A percentile compares a stretch with the other conserved stretches of the same genome.
phyloP scores from a whole-genome alignment of 371 early-diverging fungal genomes.

The Synchytrium microbalum region DNA sequence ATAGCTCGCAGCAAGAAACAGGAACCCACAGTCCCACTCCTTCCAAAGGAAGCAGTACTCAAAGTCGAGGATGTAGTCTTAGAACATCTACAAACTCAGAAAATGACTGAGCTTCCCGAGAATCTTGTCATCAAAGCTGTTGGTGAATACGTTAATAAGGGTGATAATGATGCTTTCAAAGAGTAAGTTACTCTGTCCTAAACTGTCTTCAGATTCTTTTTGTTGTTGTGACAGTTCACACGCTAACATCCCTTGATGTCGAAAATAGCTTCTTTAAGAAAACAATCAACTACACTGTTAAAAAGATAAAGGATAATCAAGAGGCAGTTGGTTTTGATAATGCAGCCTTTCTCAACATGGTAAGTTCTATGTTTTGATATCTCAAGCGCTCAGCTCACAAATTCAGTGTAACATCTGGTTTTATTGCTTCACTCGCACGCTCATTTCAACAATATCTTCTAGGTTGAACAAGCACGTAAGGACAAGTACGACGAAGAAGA shows the following conservation, averaged over 20 bases:
- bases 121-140: conserved; percentile 72
- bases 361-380: too few relatives aligned
- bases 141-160: conserved; percentile 75
- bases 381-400: too few relatives aligned
- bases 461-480: not conserved
- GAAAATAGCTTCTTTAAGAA: not conserved
- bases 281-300: not conserved
- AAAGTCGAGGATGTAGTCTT: conserved; percentile 67
- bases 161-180: conserved; percentile 71
- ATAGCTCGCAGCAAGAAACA: not conserved
- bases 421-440: too few relatives aligned
- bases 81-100: conserved; percentile 58
- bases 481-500: not conserved
- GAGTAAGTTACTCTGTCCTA: conserved; percentile 21
- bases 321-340: not conserved
- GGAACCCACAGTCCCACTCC: conserved; percentile 31
- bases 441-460: too few relatives aligned
- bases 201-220: not conserved
- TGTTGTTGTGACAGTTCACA: not conserved
- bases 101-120: conserved; percentile 67
- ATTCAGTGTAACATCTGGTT: too few relatives aligned
- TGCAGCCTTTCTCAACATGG: not conserved
- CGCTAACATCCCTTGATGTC: too few relatives aligned
- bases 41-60: conserved; percentile 54
- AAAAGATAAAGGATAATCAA: not conserved